Evolutionary conservation across 768 basidiomycete species (phyloP).

Genomic region (Hygrocybe punicea): DNA sequence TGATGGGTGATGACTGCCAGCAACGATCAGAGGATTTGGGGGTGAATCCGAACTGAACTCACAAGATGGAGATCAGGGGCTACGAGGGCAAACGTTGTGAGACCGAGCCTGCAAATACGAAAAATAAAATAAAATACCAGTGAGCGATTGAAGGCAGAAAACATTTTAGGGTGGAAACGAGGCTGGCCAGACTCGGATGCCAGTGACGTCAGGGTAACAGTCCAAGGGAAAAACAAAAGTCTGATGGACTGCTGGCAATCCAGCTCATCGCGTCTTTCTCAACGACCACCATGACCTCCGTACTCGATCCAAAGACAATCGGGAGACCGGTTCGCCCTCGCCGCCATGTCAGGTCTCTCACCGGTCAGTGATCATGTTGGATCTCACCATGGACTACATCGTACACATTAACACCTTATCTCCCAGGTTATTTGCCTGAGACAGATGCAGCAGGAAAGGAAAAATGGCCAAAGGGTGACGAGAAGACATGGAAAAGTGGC

Average conservation of each 20-base stretch:
- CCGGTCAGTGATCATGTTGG: slow-evolving; percentile 38
- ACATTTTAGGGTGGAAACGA: slow-evolving; percentile 5
- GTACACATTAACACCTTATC: background rate
- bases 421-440: slow-evolving; percentile 72
- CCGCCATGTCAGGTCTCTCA: slow-evolving; percentile 67
- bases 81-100: background rate
- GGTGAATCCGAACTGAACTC: background rate
- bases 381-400: background rate
- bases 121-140: slow-evolving; percentile 3
- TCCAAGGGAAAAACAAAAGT: background rate
- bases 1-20: slow-evolving; percentile 56
- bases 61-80: slow-evolving; percentile 16
- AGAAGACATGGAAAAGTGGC: slow-evolving; percentile 65
- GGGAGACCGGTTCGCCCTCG: slow-evolving; percentile 58
- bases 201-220: background rate
- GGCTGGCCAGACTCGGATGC: too few species aligned
- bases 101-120: background rate
- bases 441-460: slow-evolving; percentile 73
- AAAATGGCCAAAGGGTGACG: slow-evolving; percentile 82
- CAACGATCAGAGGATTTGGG: background rate
- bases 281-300: slow-evolving; percentile 53
- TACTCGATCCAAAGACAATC: slow-evolving; percentile 61
- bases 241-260: background rate
- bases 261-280: too few species aligned
- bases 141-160: slow-evolving; percentile 10